Conservation (phyloP, 1,284 basidiomycete genomes). For the Veloboletus limbatus region DNA sequence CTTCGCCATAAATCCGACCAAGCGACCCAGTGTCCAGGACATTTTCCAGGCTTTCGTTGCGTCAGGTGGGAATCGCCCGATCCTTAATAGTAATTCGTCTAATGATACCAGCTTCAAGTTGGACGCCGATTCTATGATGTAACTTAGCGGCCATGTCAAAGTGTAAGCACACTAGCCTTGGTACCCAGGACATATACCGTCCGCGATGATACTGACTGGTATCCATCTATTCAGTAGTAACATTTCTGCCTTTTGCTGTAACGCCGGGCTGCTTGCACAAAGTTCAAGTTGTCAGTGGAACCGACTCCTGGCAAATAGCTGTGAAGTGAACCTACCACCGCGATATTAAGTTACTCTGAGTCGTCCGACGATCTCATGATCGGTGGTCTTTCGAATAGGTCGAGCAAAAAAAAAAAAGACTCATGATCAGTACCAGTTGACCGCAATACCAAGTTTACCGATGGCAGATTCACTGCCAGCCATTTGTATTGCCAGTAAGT, state of each 20-base stretch:
- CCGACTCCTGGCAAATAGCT: neutral
- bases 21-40: neutral
- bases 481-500: neutral
- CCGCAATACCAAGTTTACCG: neutral
- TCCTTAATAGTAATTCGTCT: slow-evolving; percentile 17
- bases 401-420: neutral
- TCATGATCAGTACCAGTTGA: too few species aligned
- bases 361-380: too few species aligned
- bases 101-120: too few species aligned
- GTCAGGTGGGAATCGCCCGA: slow-evolving; percentile 24
- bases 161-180: too few species aligned
- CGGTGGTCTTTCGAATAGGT: neutral
- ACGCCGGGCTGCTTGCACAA: too few species aligned
- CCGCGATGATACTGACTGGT: too few species aligned
- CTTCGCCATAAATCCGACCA: slow-evolving; percentile 6
- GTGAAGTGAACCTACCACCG: neutral
- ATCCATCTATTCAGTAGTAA: too few species aligned
- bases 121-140: neutral
- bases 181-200: too few species aligned
- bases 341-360: too few species aligned
- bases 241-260: too few species aligned
- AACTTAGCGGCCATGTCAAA: neutral
- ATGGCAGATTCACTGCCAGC: neutral
- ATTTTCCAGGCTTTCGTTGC: neutral
- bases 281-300: neutral